phyloP scores from a whole-genome alignment of 129 eudicot genomes.

The Flaveria trinervia region DNA sequence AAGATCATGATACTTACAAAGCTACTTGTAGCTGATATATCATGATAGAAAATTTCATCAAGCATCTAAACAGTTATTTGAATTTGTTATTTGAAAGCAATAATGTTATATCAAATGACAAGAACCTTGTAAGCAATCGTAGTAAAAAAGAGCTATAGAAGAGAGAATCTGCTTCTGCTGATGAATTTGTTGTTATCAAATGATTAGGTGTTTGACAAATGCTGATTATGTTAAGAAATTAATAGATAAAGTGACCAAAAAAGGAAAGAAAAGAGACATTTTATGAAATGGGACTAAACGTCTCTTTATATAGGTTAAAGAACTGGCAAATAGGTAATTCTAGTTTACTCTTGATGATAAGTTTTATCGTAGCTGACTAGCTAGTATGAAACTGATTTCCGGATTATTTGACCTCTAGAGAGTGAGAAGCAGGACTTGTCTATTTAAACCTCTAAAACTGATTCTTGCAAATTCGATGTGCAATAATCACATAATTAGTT shows the following conservation, averaged over 20 bases:
- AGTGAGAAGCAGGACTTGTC: neutral
- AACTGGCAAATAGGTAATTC: neutral
- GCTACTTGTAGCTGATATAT: neutral
- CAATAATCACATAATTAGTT: neutral
- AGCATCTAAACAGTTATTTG: neutral
- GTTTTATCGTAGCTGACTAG: neutral
- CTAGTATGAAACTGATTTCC: neutral
- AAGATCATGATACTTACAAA: neutral
- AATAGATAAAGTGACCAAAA: neutral
- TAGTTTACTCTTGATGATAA: neutral
- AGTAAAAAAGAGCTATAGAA: conserved; percentile 3
- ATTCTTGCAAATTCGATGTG: neutral
- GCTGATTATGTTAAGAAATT: neutral
- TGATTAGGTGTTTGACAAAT: conserved; percentile 1
- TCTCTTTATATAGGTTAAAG: neutral
- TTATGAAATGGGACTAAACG: neutral
- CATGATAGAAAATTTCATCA: neutral
- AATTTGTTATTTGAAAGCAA: neutral
- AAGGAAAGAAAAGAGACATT: neutral
- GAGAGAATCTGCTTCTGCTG: neutral
- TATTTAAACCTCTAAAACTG: neutral
- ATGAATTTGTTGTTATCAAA: conserved; percentile 1
- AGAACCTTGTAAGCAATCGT: neutral
- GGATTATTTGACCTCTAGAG: neutral
- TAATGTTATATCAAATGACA: neutral